These are phyloP conservation scores for Pilobolus umbonatus DNA, from an alignment of 192 early-diverging fungal genomes.

Conservation along the genomic window DNA sequence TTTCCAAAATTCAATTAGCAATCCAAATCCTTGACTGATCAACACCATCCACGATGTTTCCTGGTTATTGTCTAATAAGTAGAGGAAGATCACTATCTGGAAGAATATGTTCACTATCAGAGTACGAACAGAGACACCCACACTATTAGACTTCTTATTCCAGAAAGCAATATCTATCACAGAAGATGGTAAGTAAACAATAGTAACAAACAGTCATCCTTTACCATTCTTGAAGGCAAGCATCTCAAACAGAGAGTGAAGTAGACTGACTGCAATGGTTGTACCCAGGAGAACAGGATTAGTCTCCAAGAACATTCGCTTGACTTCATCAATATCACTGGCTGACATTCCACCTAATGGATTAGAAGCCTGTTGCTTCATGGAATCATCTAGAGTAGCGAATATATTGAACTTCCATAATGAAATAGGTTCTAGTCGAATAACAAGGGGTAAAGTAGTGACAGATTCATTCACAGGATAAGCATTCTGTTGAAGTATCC, in stretches of 20 bases:
- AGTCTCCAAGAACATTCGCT: conserved; percentile 87
- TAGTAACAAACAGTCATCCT: conserved; percentile 3
- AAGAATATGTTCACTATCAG: conserved; percentile 78
- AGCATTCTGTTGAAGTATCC: conserved; percentile 65
- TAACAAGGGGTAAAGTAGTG: conserved; percentile 59
- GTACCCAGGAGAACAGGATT: conserved; percentile 76
- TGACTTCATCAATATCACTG: conserved; percentile 71
- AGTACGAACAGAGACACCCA: conserved; percentile 77
- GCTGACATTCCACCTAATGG: conserved; percentile 48
- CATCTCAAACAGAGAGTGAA: conserved; percentile 88
- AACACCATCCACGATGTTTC: conserved; percentile 85
- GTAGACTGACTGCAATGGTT: conserved; percentile 70
- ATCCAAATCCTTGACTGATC: conserved; percentile 72
- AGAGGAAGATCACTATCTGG: conserved; percentile 85
- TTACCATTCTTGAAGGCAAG: conserved; percentile 91
- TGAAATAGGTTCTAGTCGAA: conserved; percentile 60
- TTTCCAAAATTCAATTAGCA: conserved; percentile 89
- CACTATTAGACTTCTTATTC: conserved; percentile 74
- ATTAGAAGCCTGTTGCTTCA: conserved; percentile 66
- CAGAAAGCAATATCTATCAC: conserved; percentile 84
- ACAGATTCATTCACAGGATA: conserved; percentile 70
- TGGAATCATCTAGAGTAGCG: conserved; percentile 34
- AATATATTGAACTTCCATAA: conserved; percentile 75
- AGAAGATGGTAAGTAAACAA: conserved; percentile 3
- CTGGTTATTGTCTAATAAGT: conserved; percentile 76